Conservation (phyloP, 2,329 filamentous ascomycete genomes). For the Chaetomium sp. region DNA sequence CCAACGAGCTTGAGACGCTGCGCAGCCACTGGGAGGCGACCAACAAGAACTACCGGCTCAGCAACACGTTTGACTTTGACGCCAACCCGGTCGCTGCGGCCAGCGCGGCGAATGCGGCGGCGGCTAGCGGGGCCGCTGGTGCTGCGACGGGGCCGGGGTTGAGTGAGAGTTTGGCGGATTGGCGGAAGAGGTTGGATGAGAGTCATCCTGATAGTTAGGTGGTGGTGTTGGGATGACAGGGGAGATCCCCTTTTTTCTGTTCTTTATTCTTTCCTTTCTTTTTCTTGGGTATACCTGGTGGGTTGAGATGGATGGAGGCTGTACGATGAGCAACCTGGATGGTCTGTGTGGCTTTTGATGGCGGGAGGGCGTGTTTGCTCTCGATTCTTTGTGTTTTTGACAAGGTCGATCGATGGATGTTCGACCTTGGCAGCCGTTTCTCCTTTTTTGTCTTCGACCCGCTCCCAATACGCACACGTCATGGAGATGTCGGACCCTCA, state of each 20-base stretch:
- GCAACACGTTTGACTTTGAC: slow-evolving; percentile 85
- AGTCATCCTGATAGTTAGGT: slow-evolving; percentile 13
- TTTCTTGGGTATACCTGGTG: neutral
- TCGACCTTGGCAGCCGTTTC: too few species aligned
- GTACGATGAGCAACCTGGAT: slow-evolving; percentile 5
- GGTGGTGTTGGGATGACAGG: neutral
- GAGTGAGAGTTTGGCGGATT: slow-evolving; percentile 69
- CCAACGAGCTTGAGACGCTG: slow-evolving; percentile 84
- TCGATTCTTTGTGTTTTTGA: too few species aligned
- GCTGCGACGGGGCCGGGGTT: slow-evolving; percentile 41
- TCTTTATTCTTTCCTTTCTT: neutral
- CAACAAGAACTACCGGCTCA: slow-evolving; percentile 89
- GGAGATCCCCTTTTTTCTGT: slow-evolving; percentile 7
- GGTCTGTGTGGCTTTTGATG: neutral
- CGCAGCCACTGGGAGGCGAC: slow-evolving; percentile 92
- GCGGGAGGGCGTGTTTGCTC: too few species aligned
- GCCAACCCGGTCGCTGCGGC: slow-evolving; percentile 11
- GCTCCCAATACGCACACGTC: too few species aligned
- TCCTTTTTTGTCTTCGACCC: too few species aligned
- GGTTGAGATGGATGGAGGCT: neutral
- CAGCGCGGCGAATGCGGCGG: neutral
- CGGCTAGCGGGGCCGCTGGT: slow-evolving; percentile 28
- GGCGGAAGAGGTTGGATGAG: slow-evolving; percentile 70
- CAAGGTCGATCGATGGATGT: too few species aligned
- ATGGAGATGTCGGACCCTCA: too few species aligned